phyloP scores from a whole-genome alignment of 257 asterid species.

The Salvia rosmarinus region DNA sequence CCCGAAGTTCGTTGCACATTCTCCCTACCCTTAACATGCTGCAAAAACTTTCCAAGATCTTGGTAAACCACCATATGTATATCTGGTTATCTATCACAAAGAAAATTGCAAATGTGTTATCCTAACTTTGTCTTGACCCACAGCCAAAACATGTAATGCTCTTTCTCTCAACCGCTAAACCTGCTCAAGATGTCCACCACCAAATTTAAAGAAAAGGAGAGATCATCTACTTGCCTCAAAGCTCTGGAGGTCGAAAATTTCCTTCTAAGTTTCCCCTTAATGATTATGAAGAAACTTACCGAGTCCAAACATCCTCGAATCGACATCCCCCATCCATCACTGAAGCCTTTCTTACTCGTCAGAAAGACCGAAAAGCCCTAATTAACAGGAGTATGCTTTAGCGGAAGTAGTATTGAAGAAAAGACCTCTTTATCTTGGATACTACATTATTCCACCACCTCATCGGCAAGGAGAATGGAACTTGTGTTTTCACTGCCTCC shows the following conservation, averaged over 20 bases:
- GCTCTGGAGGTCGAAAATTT: not conserved
- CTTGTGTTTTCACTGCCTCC: not conserved
- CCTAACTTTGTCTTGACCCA: not conserved
- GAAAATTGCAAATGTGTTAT: not conserved
- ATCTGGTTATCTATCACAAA: not conserved
- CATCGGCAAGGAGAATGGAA: constrained; percentile 4
- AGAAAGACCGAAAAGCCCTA: not conserved
- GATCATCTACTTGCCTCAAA: not conserved
- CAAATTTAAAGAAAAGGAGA: not conserved
- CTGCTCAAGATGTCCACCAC: constrained; percentile 1
- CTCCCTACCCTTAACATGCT: not conserved
- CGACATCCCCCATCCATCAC: not conserved
- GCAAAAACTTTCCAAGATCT: not conserved
- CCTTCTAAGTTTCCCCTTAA: not conserved
- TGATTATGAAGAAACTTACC: not conserved
- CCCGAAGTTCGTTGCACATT: no score
- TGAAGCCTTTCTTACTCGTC: not conserved
- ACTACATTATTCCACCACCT: not conserved
- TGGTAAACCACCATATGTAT: not conserved
- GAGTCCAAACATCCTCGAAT: not conserved
- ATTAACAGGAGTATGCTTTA: not conserved
- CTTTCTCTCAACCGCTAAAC: not conserved
- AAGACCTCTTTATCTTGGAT: not conserved
- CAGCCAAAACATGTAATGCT: not conserved
- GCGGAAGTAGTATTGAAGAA: not conserved